Evolutionary conservation across 352 stramenopile genomes (phyloP), one percentile per base, ranked within the genome.

Genomic region (Pythium myriotylum): DNA sequence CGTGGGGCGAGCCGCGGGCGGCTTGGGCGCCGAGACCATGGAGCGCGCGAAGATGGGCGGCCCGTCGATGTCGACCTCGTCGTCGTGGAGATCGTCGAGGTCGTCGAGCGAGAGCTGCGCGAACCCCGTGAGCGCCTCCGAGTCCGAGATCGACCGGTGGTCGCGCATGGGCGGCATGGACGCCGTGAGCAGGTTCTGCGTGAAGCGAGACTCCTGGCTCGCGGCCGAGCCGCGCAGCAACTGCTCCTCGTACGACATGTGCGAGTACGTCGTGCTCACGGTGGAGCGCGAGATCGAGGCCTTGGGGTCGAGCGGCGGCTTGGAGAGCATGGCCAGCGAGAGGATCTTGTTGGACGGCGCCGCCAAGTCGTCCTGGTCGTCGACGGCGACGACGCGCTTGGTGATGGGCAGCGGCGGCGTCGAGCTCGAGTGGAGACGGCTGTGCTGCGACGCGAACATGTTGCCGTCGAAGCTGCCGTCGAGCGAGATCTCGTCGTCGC

Each of bases 181-280:
- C n/a, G 67, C 60, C 19, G 77, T 79, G 26, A 82, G 75, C 39
- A 74, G 79, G 33, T 35, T 67, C 13, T 65, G 35, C 9, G 20
- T 53, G 35, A 54, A 61, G n/a, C 40, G 26, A n/a, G n/a, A n/a
- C n/a, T n/a, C n/a, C 32, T 70, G 77, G 42, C 60, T 71, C 12
- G 46, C n/a, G n/a, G n/a, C n/a, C n/a, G n/a, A n/a, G n/a, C n/a
- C n/a, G n/a, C n/a, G n/a, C n/a, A n/a, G n/a, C n/a, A n/a, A n/a
- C n/a, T n/a, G 53, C 26, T 63, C 41, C 19, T 79, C 68, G 58
- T 63, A 67, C 24, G 77, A 84, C 42, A n/a, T n/a, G n/a, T n/a
- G n/a, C n/a, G n/a, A n/a, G n/a, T 86, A 83, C 13, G 77, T 78
- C 46, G 77, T 89, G 56, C 77, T 87, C 0, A 67, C 65, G 7